Evolutionary conservation across 2,329 filamentous ascomycete genomes (phyloP).

Genomic region (Rutstroemia sp.): DNA sequence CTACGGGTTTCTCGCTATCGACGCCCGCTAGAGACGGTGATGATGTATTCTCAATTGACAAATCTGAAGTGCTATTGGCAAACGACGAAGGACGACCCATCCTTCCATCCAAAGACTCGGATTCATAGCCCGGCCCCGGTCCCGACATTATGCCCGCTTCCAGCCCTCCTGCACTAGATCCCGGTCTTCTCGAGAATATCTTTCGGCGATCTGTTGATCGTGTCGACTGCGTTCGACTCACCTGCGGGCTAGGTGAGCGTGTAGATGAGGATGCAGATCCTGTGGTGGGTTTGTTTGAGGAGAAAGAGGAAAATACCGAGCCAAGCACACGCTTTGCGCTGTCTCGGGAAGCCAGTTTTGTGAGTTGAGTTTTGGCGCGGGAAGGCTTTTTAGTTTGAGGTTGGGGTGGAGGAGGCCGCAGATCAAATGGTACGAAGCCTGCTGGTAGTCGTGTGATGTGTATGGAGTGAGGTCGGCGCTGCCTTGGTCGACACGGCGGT

Average conservation of each 20-base stretch:
- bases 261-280: conserved; percentile 12
- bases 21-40: neutral
- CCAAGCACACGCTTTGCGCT: conserved; percentile 29
- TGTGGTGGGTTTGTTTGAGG: conserved; percentile 11
- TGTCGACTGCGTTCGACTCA: conserved; percentile 13
- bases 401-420: conserved; percentile 23
- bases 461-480: conserved; percentile 47
- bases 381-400: conserved; percentile 27
- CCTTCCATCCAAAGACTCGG: conserved; percentile 1
- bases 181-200: conserved; percentile 20
- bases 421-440: conserved; percentile 35
- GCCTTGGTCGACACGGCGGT: conserved; percentile 42
- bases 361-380: conserved; percentile 30
- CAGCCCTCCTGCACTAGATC: conserved; percentile 5
- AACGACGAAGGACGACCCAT: neutral
- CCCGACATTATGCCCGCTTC: conserved; percentile 16
- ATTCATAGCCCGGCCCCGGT: conserved; percentile 11
- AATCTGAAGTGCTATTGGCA: conserved; percentile 4
- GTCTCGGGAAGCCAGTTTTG: conserved; percentile 40
- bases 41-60: neutral
- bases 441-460: conserved; percentile 43
- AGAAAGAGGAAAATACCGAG: conserved; percentile 26
- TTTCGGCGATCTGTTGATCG: conserved; percentile 17
- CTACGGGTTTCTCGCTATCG: conserved; percentile 59
- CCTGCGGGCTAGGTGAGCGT: conserved; percentile 20